Conservation (phyloP, 768 basidiomycete genomes). For the Mycena chlorophos region DNA sequence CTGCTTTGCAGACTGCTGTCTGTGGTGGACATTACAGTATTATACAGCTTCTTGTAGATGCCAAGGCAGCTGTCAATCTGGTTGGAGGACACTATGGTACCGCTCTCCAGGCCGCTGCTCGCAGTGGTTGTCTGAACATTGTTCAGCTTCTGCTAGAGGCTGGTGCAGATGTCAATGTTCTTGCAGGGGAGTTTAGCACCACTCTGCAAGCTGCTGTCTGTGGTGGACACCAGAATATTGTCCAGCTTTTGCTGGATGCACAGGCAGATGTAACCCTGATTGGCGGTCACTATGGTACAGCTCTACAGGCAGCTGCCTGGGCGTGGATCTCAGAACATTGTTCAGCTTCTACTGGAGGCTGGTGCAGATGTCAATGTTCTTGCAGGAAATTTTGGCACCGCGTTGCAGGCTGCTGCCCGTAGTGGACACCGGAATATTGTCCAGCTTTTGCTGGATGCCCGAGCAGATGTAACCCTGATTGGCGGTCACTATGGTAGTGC, state of each 20-base stretch:
- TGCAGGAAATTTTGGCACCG: not conserved
- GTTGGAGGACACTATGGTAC: no score
- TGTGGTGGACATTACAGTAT: no score
- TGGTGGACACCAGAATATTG: not conserved
- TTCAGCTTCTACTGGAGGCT: slow-evolving; percentile 5
- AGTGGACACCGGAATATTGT: not conserved
- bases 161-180: no score
- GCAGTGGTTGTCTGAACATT: no score
- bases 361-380: slow-evolving; percentile 11
- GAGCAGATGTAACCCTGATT: slow-evolving; percentile 6
- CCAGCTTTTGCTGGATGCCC: not conserved
- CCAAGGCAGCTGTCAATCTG: no score
- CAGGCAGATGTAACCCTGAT: slow-evolving; percentile 1
- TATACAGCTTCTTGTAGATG: no score
- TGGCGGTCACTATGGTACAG: not conserved
- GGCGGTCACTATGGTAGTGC: slow-evolving; percentile 2
- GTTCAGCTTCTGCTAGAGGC: no score
- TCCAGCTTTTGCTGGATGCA: not conserved
- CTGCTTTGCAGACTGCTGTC: no score
- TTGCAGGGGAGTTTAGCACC: no score
- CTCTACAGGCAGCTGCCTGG: not conserved
- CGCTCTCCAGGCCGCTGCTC: no score
- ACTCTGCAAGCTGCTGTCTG: slow-evolving; percentile 4
- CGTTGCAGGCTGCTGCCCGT: not conserved
- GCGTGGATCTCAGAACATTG: not conserved